phyloP scores from a whole-genome alignment of 768 basidiomycete species.

The Termitomyces sp. region DNA sequence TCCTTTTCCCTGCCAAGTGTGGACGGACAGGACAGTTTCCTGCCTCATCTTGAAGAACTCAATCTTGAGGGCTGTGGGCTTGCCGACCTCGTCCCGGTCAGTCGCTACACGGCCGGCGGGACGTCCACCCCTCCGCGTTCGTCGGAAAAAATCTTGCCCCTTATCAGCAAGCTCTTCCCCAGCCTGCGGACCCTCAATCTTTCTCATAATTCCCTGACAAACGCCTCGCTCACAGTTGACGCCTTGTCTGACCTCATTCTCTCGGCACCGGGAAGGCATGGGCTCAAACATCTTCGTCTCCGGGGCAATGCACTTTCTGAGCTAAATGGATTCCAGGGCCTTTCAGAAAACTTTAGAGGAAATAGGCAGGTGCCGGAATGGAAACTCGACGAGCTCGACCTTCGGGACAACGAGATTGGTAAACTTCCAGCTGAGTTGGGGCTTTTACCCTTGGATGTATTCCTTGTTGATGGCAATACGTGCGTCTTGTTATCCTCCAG shows the following conservation, averaged over 20 bases:
- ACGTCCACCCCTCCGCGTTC: constrained; percentile 36
- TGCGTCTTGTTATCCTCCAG: constrained; percentile 33
- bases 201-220: constrained; percentile 68
- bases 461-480: constrained; percentile 83
- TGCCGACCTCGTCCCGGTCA: constrained; percentile 49
- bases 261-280: constrained; percentile 38
- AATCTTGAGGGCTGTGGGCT: constrained; percentile 70
- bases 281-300: constrained; percentile 60
- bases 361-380: constrained; percentile 59
- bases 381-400: constrained; percentile 78
- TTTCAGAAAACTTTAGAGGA: constrained; percentile 64
- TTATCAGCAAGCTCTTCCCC: constrained; percentile 66
- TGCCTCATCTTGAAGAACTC: constrained; percentile 72
- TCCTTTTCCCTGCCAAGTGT: constrained; percentile 50
- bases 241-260: constrained; percentile 49
- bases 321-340: constrained; percentile 54
- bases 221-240: constrained; percentile 42
- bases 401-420: constrained; percentile 77
- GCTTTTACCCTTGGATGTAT: constrained; percentile 70
- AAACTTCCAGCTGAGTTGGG: constrained; percentile 69
- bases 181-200: constrained; percentile 63
- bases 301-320: constrained; percentile 63
- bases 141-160: constrained; percentile 50
- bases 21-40: constrained; percentile 30
- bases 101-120: constrained; percentile 27